These are phyloP conservation scores for Wickerhamiella allomyrinae DNA, from an alignment of 805 yeast genomes.

Conservation along the genomic window DNA sequence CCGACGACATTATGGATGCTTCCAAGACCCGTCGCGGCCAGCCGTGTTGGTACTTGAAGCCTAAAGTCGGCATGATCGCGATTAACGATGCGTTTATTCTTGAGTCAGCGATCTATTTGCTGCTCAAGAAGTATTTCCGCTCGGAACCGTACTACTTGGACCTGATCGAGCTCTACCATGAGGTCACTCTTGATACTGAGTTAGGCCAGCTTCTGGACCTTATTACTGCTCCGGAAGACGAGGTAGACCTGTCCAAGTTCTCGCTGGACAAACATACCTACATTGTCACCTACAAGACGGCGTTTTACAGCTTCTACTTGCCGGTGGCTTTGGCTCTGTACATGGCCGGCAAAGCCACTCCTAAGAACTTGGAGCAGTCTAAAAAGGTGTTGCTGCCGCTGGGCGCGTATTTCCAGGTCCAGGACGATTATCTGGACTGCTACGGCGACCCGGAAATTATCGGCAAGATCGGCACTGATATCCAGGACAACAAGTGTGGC, in stretches of 20 bases:
- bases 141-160: conserved; percentile 74
- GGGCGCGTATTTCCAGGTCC: conserved; percentile 98
- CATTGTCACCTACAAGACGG: conserved; percentile 93
- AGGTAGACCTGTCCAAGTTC: conserved; percentile 77
- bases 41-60: conserved; percentile 88
- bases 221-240: conserved; percentile 94
- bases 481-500: conserved; percentile 94
- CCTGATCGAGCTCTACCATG: conserved; percentile 86
- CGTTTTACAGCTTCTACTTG: conserved; percentile 89
- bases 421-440: conserved; percentile 93
- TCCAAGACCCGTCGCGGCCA: conserved; percentile 96
- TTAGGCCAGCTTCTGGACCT: conserved; percentile 91
- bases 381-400: conserved; percentile 77
- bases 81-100: conserved; percentile 95
- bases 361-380: conserved; percentile 73
- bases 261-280: conserved; percentile 82
- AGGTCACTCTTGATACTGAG: conserved; percentile 94
- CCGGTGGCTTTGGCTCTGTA: conserved; percentile 96
- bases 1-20: conserved; percentile 97
- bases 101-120: conserved; percentile 82
- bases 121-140: conserved; percentile 81
- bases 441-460: conserved; percentile 95
- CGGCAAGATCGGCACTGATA: conserved; percentile 98
- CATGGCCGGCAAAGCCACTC: conserved; percentile 65
- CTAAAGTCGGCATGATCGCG: conserved; percentile 78